phyloP scores from a whole-genome alignment of 345 rosid species.

The Eucalyptus regnans region DNA sequence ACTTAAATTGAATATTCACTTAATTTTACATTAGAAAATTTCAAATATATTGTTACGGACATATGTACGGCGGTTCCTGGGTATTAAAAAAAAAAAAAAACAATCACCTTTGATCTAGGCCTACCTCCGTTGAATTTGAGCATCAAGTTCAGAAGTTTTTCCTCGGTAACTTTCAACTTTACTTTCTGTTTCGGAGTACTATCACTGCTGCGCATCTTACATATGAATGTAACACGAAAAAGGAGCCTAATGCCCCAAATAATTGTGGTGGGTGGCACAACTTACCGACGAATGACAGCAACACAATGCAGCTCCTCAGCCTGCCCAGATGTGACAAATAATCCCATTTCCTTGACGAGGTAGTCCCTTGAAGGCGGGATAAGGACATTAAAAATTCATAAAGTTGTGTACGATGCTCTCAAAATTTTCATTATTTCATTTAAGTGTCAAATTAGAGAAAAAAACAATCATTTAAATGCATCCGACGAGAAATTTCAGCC shows the following conservation, averaged over 20 bases:
- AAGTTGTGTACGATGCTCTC: too few species aligned
- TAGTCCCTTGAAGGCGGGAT: neutral
- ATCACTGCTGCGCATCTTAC: neutral
- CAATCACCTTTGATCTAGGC: neutral
- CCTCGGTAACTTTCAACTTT: neutral
- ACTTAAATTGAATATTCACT: neutral
- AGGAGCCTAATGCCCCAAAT: neutral
- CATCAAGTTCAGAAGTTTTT: neutral
- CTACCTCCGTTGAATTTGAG: neutral
- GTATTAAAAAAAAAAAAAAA: too few species aligned
- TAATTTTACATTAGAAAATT: neutral
- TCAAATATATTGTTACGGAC: neutral
- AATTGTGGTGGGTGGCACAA: neutral
- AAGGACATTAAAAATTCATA: neutral
- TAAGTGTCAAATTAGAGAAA: too few species aligned
- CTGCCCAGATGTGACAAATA: neutral
- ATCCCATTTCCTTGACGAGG: neutral
- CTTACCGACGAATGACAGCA: neutral
- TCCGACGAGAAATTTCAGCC: accelerated
- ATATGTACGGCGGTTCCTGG: too few species aligned
- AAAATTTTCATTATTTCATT: accelerated
- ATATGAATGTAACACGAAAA: too few species aligned
- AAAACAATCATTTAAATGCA: neutral
- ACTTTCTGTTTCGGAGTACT: neutral
- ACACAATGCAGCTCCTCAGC: neutral